Conservation (phyloP, 805 yeast species). For the Yarrowia yakushimensis region DNA sequence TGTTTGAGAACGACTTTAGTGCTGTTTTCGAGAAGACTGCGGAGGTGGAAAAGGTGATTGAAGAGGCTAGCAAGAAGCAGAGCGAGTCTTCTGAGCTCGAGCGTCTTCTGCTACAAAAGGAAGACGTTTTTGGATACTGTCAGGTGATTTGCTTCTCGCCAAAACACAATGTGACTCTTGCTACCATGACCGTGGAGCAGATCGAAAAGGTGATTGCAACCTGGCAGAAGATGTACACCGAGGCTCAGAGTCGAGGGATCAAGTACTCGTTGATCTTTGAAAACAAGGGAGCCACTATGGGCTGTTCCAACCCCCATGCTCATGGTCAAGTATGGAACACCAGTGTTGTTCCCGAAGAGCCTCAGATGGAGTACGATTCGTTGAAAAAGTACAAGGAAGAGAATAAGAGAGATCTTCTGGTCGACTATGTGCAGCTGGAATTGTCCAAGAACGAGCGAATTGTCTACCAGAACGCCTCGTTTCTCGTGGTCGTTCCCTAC, state of each 20-base stretch:
- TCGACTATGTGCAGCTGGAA: slow-evolving; percentile 60
- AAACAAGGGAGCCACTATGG: slow-evolving; percentile 77
- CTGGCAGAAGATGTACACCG: slow-evolving; percentile 55
- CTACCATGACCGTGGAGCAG: slow-evolving; percentile 51
- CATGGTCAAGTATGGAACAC: slow-evolving; percentile 82
- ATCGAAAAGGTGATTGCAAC: slow-evolving; percentile 52
- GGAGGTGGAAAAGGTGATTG: not conserved
- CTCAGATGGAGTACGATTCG: slow-evolving; percentile 52
- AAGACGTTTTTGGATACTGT: slow-evolving; percentile 64
- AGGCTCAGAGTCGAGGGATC: slow-evolving; percentile 45
- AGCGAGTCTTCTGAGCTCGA: slow-evolving; percentile 36
- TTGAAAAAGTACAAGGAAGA: slow-evolving; percentile 47
- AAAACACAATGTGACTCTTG: slow-evolving; percentile 61
- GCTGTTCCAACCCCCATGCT: slow-evolving; percentile 78
- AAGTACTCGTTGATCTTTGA: slow-evolving; percentile 67
- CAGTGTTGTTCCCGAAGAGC: slow-evolving; percentile 62
- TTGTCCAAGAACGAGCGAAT: slow-evolving; percentile 44
- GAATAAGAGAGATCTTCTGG: slow-evolving; percentile 49
- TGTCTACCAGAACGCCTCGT: slow-evolving; percentile 58
- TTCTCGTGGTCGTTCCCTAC: slow-evolving; percentile 67
- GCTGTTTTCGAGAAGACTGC: slow-evolving; percentile 49
- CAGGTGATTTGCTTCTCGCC: slow-evolving; percentile 72
- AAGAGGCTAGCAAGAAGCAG: slow-evolving; percentile 26
- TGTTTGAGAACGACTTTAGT: slow-evolving; percentile 66
- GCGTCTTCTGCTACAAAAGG: slow-evolving; percentile 48